Evolutionary conservation across 257 asterid genomes (phyloP).

Genomic region (Fraxinus excelsior): DNA sequence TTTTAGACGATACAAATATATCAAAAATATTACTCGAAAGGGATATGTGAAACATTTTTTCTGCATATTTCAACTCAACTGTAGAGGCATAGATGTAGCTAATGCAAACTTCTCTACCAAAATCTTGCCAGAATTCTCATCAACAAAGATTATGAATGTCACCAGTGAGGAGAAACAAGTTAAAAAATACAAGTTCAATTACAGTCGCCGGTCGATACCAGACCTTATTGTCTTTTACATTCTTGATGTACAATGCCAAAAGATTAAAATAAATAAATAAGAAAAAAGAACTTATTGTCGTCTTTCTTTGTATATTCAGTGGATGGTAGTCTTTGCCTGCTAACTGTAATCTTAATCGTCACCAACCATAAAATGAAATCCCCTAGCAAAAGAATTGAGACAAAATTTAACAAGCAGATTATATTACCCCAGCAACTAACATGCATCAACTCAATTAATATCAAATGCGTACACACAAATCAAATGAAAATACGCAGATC

Average conservation of each 20-base stretch:
- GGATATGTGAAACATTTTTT: too few species aligned
- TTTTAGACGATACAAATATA: too few species aligned
- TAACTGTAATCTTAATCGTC: slow-evolving; percentile 36
- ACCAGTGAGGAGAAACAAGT: neutral
- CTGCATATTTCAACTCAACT: too few species aligned
- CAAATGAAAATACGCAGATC: neutral
- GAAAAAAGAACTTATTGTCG: neutral
- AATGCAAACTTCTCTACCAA: too few species aligned
- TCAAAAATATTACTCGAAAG: too few species aligned
- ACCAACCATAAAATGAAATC: slow-evolving; percentile 40
- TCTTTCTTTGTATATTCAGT: slow-evolving; percentile 19
- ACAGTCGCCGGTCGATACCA: neutral
- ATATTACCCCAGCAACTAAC: neutral
- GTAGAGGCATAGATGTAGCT: too few species aligned
- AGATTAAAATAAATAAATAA: neutral
- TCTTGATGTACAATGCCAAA: neutral
- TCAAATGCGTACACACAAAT: neutral
- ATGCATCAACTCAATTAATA: neutral
- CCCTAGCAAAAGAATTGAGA: slow-evolving; percentile 31
- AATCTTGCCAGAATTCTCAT: neutral
- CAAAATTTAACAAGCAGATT: neutral
- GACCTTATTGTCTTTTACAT: neutral
- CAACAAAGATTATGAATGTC: neutral
- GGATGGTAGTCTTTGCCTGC: neutral
- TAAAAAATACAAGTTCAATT: neutral